Conservation (phyloP, 345 rosid genomes). For the Psidium guajava region DNA sequence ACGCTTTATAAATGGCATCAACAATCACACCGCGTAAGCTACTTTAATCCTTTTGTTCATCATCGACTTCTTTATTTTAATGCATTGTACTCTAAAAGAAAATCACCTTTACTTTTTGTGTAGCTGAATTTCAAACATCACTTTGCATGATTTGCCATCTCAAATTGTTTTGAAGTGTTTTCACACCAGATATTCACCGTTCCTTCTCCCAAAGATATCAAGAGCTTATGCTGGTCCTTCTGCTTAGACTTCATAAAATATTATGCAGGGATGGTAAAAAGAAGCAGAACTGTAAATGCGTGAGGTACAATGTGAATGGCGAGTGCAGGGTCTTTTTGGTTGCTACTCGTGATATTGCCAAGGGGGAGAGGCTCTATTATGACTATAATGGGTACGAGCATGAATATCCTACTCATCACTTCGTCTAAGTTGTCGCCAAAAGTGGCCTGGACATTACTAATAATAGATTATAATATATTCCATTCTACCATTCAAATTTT, state of each 20-base stretch:
- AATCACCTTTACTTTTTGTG: neutral
- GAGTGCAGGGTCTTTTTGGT: constrained; percentile 84
- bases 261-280: constrained; percentile 75
- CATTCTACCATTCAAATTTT: neutral
- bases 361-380: constrained; percentile 88
- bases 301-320: constrained; percentile 72
- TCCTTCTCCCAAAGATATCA: neutral
- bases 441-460: neutral
- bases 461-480: neutral
- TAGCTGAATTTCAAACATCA: neutral
- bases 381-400: constrained; percentile 93
- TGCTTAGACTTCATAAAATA: constrained; percentile 9
- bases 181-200: neutral
- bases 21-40: constrained; percentile 74
- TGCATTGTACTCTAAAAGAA: neutral
- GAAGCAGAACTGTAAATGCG: constrained; percentile 94
- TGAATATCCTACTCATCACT: constrained; percentile 89
- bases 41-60: neutral
- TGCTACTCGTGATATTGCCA: constrained; percentile 72
- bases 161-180: neutral
- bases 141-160: neutral
- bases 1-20: constrained; percentile 84
- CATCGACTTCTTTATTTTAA: neutral
- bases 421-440: constrained; percentile 30
- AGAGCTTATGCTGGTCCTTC: neutral